These are phyloP conservation scores for Serendipita sp. DNA, from an alignment of 768 basidiomycete species.

Conservation along the genomic window DNA sequence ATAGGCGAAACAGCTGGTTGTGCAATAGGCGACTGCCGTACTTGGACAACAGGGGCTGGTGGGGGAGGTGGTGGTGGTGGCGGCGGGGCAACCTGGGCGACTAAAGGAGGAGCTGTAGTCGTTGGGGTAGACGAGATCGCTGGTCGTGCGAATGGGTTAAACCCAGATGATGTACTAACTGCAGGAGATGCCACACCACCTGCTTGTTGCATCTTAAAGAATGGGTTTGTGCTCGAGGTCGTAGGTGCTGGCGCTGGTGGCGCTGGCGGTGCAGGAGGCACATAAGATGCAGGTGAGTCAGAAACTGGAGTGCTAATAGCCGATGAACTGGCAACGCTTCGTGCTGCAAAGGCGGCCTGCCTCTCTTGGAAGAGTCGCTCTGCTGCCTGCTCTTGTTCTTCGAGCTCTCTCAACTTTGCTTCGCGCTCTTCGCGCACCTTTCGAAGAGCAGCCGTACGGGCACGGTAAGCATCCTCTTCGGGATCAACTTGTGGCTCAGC, in stretches of 20 bases:
- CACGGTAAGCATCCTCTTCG: slow-evolving; percentile 56
- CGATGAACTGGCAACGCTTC: slow-evolving; percentile 18
- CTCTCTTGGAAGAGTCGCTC: slow-evolving; percentile 22
- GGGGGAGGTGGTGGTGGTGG: slow-evolving; percentile 16
- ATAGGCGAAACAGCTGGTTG: slow-evolving; percentile 11
- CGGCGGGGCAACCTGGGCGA: slow-evolving; percentile 6
- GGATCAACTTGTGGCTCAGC: slow-evolving; percentile 43
- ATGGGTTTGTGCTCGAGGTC: slow-evolving; percentile 54
- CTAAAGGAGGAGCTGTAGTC: slow-evolving; percentile 2
- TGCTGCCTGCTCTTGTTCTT: slow-evolving; percentile 28
- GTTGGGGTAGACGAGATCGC: slow-evolving; percentile 23
- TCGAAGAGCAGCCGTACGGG: slow-evolving; percentile 51
- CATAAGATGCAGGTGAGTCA: slow-evolving; percentile 2
- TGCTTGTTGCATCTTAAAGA: slow-evolving; percentile 44
- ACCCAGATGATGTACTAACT: slow-evolving; percentile 25
- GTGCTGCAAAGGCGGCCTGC: slow-evolving; percentile 6
- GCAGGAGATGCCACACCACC: slow-evolving; percentile 21
- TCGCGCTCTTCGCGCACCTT: slow-evolving; percentile 60
- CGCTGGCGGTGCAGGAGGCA: slow-evolving; percentile 13
- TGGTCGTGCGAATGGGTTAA: slow-evolving; percentile 60
- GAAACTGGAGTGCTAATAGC: slow-evolving; percentile 15
- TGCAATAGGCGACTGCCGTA: slow-evolving; percentile 2
- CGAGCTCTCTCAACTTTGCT: slow-evolving; percentile 35
- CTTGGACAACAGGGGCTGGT: slow-evolving; percentile 22
- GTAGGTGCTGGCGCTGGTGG: slow-evolving; percentile 15